Evolutionary conservation across 495 filamentous ascomycete genomes (phyloP).

Genomic region (Halenospora varia): DNA sequence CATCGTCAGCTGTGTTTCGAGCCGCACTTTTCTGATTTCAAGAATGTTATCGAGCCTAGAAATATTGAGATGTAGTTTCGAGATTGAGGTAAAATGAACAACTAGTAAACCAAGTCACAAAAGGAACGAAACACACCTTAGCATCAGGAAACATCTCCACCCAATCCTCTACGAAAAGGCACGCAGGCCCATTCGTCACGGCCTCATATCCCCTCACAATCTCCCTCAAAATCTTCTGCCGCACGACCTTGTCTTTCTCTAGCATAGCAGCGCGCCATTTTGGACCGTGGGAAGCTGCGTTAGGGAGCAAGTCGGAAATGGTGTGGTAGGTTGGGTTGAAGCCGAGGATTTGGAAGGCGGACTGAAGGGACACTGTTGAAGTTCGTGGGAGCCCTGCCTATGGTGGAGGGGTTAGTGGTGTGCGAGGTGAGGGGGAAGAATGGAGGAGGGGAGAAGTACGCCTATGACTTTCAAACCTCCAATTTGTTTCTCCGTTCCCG

Average conservation of each 20-base stretch:
- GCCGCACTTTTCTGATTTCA: too few relatives aligned
- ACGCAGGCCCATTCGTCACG: not conserved
- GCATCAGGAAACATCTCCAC: not conserved
- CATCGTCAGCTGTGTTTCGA: too few relatives aligned
- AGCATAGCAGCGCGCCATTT: not conserved
- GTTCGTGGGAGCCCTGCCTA: not conserved
- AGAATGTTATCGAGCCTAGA: too few relatives aligned
- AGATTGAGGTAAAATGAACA: too few relatives aligned
- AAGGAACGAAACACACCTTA: not conserved
- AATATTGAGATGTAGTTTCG: too few relatives aligned
- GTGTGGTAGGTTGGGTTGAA: not conserved
- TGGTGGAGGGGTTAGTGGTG: not conserved
- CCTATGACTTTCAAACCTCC: not conserved
- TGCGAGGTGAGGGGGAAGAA: not conserved
- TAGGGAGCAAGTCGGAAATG: not conserved
- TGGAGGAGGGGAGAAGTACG: not conserved
- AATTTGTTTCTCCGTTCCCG: not conserved
- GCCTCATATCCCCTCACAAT: not conserved
- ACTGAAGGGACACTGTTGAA: not conserved
- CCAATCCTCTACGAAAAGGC: not conserved
- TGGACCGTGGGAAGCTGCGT: not conserved
- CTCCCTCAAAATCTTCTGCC: not conserved
- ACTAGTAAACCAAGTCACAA: not conserved
- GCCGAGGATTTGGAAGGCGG: not conserved
- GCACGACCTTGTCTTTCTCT: not conserved